Base-by-base conservation (phyloP, 208 protist species). In the Trypanosoma cruzi region DNA sequence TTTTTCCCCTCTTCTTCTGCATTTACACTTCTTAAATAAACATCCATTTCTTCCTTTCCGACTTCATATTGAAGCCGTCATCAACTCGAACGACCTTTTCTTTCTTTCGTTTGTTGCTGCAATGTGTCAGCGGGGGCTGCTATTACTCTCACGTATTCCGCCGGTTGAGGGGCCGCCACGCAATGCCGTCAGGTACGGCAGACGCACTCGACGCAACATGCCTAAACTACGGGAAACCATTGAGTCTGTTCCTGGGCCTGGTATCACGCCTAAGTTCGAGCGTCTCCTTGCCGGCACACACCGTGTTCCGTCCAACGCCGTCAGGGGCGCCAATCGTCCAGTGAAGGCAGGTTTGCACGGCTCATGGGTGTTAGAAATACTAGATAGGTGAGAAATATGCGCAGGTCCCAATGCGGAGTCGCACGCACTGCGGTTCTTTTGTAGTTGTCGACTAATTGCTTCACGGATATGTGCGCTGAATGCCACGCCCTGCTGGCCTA, bases 401-500 rank as follows among this genome's bases (percentile, higher is more conserved):
- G 5, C 4, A 3, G 44, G 44, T 4, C 2, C 16, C 10, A 14
- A 49, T 22, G 20, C 5, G 16, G 44, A 20, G 44, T 13, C 44
- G 16, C 20, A 22, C 16, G 44, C 44, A 49, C 3, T 49, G 5
- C 44, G 44, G 44, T 49, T 49, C 44, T 49, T 49, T 22, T 54
- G 28, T 4, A 68, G 42, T 7, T 58, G 54, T 11, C 18, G 7
- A 6, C 20, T n/a, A 20, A 79, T 22, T 56, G 49, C 37, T 18
- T 78, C 56, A 28, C 60, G 59, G 42, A 73, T 34, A 29, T 31
- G 14, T 10, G 68, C 10, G 26, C 78, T 77, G 37, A 94, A 70
- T 29, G 62, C 52, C 59, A 81, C 82, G 61, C 80, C 79, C 22
- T 80, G 28, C 18, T 85, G 71, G 6, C 32, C 13, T 24, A 94